Percentiles rank a stretch among this genome's conserved stretches.
Evolutionary conservation across 495 filamentous ascomycete genomes (phyloP).

Genomic region (Penicillium coprophilum): DNA sequence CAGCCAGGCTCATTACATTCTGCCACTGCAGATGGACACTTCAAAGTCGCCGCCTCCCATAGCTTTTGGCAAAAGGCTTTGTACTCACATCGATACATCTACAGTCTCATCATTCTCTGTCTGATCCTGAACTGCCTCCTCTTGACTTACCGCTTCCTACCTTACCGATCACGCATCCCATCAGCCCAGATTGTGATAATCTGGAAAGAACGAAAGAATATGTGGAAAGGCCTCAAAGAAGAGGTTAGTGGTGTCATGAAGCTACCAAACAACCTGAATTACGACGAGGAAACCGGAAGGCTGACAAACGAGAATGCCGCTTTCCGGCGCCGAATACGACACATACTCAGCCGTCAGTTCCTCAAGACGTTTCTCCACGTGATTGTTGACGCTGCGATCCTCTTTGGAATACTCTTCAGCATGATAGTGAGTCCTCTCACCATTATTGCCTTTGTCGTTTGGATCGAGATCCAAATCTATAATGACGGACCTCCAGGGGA

Average conservation of each 20-base stretch:
- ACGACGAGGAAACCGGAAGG: neutral
- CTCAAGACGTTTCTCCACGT: constrained; percentile 17
- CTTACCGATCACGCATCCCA: constrained; percentile 31
- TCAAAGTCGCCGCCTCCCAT: constrained; percentile 5
- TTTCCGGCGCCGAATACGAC: neutral
- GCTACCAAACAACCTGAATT: neutral
- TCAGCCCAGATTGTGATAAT: constrained; percentile 26
- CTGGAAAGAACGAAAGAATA: constrained; percentile 27
- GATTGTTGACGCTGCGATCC: constrained; percentile 18
- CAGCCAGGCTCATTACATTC: constrained; percentile 21
- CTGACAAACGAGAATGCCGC: neutral
- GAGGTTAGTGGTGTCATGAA: constrained; percentile 14
- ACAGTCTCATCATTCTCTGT: constrained; percentile 32
- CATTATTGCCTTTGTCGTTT: constrained; percentile 33
- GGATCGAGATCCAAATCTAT: constrained; percentile 35
- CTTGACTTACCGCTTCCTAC: constrained; percentile 27
- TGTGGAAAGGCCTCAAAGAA: constrained; percentile 22
- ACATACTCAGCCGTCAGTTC: constrained; percentile 17
- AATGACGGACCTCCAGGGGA: constrained; percentile 36
- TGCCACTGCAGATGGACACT: constrained; percentile 7
- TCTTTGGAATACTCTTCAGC: constrained; percentile 29
- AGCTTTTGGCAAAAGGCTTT: constrained; percentile 23
- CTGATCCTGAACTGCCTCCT: constrained; percentile 28
- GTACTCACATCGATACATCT: constrained; percentile 36
- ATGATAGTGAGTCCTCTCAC: constrained; percentile 38